Evolutionary conservation across 306 rosid genomes (phyloP).

Genomic region (Clitoria ternatea): DNA sequence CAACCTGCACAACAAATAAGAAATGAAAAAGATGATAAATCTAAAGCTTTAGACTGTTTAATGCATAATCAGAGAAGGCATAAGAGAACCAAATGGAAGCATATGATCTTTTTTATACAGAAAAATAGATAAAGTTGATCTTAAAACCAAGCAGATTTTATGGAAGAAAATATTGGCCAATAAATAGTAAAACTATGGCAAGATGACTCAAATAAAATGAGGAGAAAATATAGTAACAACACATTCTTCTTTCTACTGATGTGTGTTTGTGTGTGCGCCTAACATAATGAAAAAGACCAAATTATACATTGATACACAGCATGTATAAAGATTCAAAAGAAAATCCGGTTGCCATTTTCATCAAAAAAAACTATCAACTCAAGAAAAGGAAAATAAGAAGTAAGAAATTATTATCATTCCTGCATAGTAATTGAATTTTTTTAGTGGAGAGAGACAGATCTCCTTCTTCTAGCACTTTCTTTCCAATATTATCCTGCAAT

Average conservation of each 20-base stretch:
- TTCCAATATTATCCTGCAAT: constrained; percentile 25
- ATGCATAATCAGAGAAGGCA: constrained; percentile 12
- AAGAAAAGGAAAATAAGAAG: background rate
- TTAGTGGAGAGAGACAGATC: constrained; percentile 38
- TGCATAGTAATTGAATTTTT: constrained; percentile 60
- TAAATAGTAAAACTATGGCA: background rate
- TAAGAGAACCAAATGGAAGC: constrained; percentile 10
- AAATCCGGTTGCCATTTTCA: background rate
- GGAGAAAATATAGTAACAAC: background rate
- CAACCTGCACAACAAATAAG: constrained; percentile 66
- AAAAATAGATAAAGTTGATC: background rate
- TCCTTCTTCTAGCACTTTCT: constrained; percentile 37
- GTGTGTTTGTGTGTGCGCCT: too few species aligned
- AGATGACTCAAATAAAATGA: background rate
- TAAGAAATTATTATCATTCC: constrained; percentile 42
- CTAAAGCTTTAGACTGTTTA: background rate
- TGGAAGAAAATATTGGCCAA: too few species aligned
- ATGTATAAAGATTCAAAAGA: constrained; percentile 4
- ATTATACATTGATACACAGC: background rate
- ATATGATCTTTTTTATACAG: background rate
- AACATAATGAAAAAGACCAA: background rate
- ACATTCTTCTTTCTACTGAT: background rate
- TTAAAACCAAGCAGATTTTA: background rate
- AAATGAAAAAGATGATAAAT: constrained; percentile 8
- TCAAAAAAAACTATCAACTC: constrained; percentile 1